Evolutionary conservation across 495 filamentous ascomycete genomes (phyloP).

Genomic region (Penicillium lagena): DNA sequence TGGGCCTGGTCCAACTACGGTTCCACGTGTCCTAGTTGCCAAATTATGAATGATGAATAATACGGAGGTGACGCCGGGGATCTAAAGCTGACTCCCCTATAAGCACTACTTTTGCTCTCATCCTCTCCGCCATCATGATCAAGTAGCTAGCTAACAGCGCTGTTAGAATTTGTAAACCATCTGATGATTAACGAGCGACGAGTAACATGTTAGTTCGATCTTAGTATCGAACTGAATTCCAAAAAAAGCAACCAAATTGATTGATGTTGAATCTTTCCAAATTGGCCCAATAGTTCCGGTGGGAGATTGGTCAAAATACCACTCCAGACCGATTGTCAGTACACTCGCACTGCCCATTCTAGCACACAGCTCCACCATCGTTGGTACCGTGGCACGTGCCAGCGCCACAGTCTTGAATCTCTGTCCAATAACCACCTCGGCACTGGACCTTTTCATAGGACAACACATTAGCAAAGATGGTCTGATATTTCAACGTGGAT

Average conservation of each 20-base stretch:
- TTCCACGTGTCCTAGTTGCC: too few relatives aligned
- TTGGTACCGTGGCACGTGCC: conserved; percentile 4
- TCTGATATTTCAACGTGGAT: not conserved
- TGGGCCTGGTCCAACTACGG: too few relatives aligned
- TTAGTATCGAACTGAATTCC: too few relatives aligned
- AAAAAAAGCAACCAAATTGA: not conserved
- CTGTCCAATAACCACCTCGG: conserved; percentile 3
- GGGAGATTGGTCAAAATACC: not conserved
- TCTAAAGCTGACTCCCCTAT: too few relatives aligned
- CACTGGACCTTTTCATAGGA: conserved; percentile 7
- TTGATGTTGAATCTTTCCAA: not conserved
- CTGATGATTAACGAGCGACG: too few relatives aligned
- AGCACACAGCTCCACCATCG: conserved; percentile 6
- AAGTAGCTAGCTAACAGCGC: too few relatives aligned
- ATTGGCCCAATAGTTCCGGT: not conserved
- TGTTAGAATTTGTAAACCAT: too few relatives aligned
- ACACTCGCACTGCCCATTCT: not conserved
- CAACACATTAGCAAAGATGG: conserved; percentile 5
- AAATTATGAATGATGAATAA: too few relatives aligned
- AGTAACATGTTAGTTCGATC: too few relatives aligned
- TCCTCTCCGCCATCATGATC: too few relatives aligned
- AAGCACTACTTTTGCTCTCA: too few relatives aligned
- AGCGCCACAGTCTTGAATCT: conserved; percentile 5
- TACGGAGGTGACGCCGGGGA: too few relatives aligned
- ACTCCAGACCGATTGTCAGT: not conserved